These are phyloP conservation scores for Microsporum audouinii DNA, from an alignment of 2,329 filamentous ascomycete genomes.

Conservation along the genomic window DNA sequence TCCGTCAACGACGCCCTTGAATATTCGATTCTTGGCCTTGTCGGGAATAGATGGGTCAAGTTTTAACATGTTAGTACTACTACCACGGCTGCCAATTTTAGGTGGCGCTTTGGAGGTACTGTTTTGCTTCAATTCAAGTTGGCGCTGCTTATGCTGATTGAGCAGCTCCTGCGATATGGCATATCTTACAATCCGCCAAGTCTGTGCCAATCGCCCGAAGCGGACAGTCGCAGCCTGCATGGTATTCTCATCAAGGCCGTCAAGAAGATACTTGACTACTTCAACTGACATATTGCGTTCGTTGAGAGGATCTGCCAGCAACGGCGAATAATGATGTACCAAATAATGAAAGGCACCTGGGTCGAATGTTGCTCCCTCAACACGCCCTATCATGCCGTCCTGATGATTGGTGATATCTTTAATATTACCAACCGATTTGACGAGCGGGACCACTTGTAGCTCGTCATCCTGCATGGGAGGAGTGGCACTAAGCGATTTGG, in stretches of 20 bases:
- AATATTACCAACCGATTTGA: constrained; percentile 38
- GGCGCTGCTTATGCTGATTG: constrained; percentile 27
- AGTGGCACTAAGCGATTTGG: constrained; percentile 44
- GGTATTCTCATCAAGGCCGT: constrained; percentile 44
- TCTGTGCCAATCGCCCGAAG: constrained; percentile 44
- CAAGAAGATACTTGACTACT: constrained; percentile 25
- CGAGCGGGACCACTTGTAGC: constrained; percentile 40
- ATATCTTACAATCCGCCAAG: constrained; percentile 47
- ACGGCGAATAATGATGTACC: constrained; percentile 32
- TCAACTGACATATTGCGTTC: constrained; percentile 17
- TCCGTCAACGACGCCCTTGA: constrained; percentile 33
- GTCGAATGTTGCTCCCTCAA: constrained; percentile 38
- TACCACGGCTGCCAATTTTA: constrained; percentile 19
- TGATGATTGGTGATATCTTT: constrained; percentile 32
- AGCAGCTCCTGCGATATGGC: constrained; percentile 41
- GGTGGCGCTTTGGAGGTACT: constrained; percentile 20
- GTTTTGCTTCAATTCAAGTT: constrained; percentile 6
- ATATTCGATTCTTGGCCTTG: constrained; percentile 33
- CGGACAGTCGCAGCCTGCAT: constrained; percentile 41
- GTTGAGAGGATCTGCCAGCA: constrained; percentile 24
- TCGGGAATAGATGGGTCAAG: constrained; percentile 25
- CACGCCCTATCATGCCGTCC: constrained; percentile 39
- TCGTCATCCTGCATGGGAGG: constrained; percentile 40
- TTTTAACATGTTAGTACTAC: constrained; percentile 14
- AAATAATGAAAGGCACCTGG: constrained; percentile 32